Evolutionary conservation across 2,329 filamentous ascomycete genomes (phyloP), one percentile per base, ranked within the genome.

Genomic region (Aspergillus sp.): DNA sequence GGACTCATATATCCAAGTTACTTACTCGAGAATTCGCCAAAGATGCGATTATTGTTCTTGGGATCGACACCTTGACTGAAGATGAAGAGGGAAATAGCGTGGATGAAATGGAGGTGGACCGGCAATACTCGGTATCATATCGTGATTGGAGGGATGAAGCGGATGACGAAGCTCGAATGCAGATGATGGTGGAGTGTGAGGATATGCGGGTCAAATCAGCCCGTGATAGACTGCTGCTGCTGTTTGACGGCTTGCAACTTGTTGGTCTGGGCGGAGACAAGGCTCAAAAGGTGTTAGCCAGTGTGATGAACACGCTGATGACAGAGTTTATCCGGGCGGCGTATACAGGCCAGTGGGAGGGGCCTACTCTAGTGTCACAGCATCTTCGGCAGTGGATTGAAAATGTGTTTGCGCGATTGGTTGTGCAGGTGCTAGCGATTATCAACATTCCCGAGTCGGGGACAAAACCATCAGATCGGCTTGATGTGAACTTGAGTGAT

Each of bases 261-360:
- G 72, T 80, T 11, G 79, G 79, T 0, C 64, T 83, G 26, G 79
- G 78, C 8, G 74, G 73, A 29, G 72, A 74, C 33, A 69, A 68
- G 37, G 72, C 74, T 5, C 77, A 82, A 53, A 74, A 75, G 45
- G 73, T 79, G 6, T 77, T 82, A 49, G 81, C 79, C 2, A 67
- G 71, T 42, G 77, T 80, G 2, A 77, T 83, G 69, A 73, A 80
- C 54, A 70, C 73, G 31, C 63, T 82, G 49, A 67, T 85, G 51
- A 75, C 75, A 34, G 71, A 75, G 9, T 79, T 79, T 50, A 72
- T 83, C 19, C 68, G 68, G 28, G 72, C 75, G 38, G 71, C 73
- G n/a, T 82, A 80, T 54, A 67, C 77, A 36, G 72, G 76, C 3
- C 70, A 79, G 47, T 83, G 80, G 79, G 71, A 70, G 41, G 66